phyloP scores from a whole-genome alignment of 106 monocot genomes.

The Dioscorea zingiberensis region DNA sequence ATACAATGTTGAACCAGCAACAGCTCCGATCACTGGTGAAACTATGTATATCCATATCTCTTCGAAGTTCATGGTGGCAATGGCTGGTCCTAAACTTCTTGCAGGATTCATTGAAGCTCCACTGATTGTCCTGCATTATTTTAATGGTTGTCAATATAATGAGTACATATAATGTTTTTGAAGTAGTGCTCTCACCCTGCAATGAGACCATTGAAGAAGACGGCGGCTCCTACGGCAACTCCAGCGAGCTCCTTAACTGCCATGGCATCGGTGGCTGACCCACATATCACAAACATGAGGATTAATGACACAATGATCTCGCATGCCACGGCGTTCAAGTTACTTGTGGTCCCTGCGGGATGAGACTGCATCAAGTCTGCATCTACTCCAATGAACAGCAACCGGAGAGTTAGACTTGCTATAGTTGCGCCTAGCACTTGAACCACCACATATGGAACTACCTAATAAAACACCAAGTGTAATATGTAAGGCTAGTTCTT shows the following conservation, averaged over 20 bases:
- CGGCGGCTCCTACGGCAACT: conserved; percentile 5
- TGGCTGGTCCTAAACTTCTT: conserved; percentile 29
- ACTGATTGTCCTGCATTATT: conserved; percentile 17
- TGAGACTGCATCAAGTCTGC: not conserved
- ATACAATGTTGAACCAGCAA: conserved; percentile 10
- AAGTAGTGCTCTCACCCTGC: not conserved
- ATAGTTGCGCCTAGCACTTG: conserved; percentile 2
- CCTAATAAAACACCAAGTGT: not conserved
- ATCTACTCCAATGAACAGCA: not conserved
- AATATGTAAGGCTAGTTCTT: not conserved
- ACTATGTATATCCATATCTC: conserved; percentile 30
- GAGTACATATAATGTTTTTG: not conserved
- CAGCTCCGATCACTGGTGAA: conserved; percentile 16
- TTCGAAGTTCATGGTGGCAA: conserved; percentile 1
- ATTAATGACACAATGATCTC: conserved; percentile 11
- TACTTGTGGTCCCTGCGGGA: not conserved
- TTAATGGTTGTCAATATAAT: no score
- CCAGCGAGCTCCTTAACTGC: conserved; percentile 6
- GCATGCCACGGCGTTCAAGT: not conserved
- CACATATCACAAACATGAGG: conserved; percentile 10
- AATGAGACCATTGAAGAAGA: conserved; percentile 3
- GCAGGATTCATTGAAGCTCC: conserved; percentile 45
- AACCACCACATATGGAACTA: conserved; percentile 8
- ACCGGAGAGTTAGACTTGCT: conserved; percentile 1
- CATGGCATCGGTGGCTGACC: not conserved